Percentiles rank a stretch among this genome's conserved stretches.
These are phyloP conservation scores for Amanita exitialis DNA, from an alignment of 768 basidiomycete genomes.

Conservation along the genomic window DNA sequence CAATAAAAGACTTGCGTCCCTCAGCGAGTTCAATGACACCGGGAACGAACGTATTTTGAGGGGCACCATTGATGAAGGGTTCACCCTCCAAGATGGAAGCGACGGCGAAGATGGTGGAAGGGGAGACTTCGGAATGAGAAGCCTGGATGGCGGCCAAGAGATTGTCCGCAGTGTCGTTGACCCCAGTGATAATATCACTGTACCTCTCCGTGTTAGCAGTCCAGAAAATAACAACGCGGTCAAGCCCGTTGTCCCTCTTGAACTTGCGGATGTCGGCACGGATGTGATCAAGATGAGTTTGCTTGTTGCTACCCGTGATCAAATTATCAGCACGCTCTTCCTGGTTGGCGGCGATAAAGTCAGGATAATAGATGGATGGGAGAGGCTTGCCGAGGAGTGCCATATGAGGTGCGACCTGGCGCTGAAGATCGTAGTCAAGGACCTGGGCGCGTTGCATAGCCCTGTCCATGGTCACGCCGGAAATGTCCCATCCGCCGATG, in stretches of 20 bases:
- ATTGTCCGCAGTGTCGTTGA: constrained; percentile 91
- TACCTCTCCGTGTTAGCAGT: constrained; percentile 99
- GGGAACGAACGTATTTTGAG: constrained; percentile 98
- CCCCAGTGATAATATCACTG: constrained; percentile 86
- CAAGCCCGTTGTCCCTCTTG: constrained; percentile 74
- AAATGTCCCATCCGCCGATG: constrained; percentile 98
- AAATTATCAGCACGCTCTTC: constrained; percentile 93
- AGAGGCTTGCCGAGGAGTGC: constrained; percentile 70
- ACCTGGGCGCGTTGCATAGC: constrained; percentile 93
- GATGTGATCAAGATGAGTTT: constrained; percentile 83
- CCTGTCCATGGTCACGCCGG: constrained; percentile 70
- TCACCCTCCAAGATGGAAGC: constrained; percentile 91
- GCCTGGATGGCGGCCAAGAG: constrained; percentile 71
- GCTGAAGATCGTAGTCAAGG: constrained; percentile 93
- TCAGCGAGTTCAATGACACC: constrained; percentile 92
- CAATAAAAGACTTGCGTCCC: constrained; percentile 83
- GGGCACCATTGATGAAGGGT: constrained; percentile 95
- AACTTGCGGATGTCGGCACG: constrained; percentile 91
- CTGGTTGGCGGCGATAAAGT: constrained; percentile 98
- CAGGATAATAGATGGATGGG: constrained; percentile 94
- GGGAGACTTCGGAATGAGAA: constrained; percentile 92
- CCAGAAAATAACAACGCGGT: constrained; percentile 93
- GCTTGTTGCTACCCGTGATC: constrained; percentile 79
- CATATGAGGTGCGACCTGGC: constrained; percentile 87
- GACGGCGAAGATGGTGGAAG: constrained; percentile 91